Base-by-base conservation (phyloP, 2,329 filamentous ascomycete species). In the Penicillium frequentans region DNA sequence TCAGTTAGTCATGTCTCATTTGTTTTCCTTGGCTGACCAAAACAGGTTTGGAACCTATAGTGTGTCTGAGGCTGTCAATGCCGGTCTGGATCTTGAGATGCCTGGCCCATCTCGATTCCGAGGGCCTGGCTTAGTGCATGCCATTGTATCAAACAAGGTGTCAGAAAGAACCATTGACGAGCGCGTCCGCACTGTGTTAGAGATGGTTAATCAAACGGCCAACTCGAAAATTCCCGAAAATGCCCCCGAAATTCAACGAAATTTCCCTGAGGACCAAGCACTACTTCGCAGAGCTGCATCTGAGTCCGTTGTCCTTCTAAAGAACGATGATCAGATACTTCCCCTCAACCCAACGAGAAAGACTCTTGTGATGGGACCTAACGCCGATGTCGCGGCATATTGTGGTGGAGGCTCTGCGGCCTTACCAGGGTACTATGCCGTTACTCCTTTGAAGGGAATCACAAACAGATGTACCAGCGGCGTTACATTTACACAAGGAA, bases 301-400 rank as follows among this genome's bases (percentile, higher is more conserved):
- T 13, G 86, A 90, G 67, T 84, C 84, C 16, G 85, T 90, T 19
- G 88, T 91, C 1, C 77, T 91, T 10, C 75, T 91, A 23, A 90
- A 91, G 74, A 92, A 92, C 65, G 81, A 89, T 5, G 80, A 81
- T 49, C 76, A 75, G 8, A 69, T 87, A 0, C 76, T 92, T 1
- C 89, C 89, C 0, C 68, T 84, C 39, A 64, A 74, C 39, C 72
- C 69, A 24, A 65, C 63, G n/a, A 76, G 78, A 58, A 73, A 75
- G 7, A 72, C 80, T 24, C 78, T 79, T 16, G 72, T 83, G 19
- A 81, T 84, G 45, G 82, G 81, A 1, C 80, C 80, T 7, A 82
- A 83, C 57, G 74, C 81, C 2, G 79, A 78, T 45, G 70, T 72
- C n/a, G 69, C 73, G 13, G 61, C 70, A 2, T 76, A 73, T 55